Evolutionary conservation across 768 basidiomycete genomes (phyloP).

Genomic region (Podaxis sp.): DNA sequence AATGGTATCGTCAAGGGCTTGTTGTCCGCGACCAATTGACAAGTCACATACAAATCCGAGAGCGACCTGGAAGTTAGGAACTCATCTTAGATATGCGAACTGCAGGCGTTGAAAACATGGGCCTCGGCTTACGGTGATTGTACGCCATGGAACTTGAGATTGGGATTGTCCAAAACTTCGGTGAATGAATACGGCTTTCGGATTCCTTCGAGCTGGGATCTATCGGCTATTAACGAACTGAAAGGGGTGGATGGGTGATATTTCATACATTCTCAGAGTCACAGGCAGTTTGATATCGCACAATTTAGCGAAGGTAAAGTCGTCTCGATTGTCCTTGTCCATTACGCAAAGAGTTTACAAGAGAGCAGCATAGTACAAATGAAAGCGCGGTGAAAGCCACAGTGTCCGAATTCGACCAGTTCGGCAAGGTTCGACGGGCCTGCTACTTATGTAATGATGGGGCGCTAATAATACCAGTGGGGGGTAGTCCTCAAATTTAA

Average conservation of each 20-base stretch:
- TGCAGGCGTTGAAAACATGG: conserved; percentile 33
- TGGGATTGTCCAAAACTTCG: conserved; percentile 81
- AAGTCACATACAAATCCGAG: conserved; percentile 92
- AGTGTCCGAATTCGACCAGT: not conserved
- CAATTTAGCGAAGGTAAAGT: conserved; percentile 90
- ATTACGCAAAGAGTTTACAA: conserved; percentile 24
- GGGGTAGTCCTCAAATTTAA: not conserved
- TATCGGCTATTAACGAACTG: conserved; percentile 25
- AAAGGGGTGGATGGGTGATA: too few relatives aligned
- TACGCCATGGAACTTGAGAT: conserved; percentile 79
- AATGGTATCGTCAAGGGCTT: conserved; percentile 91
- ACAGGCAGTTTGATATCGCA: conserved; percentile 87
- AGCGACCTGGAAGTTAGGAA: conserved; percentile 56
- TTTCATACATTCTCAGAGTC: conserved; percentile 76
- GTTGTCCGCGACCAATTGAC: conserved; percentile 91
- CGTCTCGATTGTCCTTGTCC: conserved; percentile 70
- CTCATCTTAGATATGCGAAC: conserved; percentile 27
- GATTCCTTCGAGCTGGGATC: conserved; percentile 84
- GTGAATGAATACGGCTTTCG: conserved; percentile 71
- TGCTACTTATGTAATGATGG: not conserved
- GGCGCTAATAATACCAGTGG: not conserved
- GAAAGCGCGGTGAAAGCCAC: not conserved
- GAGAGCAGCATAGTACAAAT: not conserved
- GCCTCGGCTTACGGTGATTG: conserved; percentile 70
- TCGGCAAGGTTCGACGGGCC: not conserved